Base-by-base conservation (phyloP, 2,329 filamentous ascomycete species). In the Epichloe sibirici region DNA sequence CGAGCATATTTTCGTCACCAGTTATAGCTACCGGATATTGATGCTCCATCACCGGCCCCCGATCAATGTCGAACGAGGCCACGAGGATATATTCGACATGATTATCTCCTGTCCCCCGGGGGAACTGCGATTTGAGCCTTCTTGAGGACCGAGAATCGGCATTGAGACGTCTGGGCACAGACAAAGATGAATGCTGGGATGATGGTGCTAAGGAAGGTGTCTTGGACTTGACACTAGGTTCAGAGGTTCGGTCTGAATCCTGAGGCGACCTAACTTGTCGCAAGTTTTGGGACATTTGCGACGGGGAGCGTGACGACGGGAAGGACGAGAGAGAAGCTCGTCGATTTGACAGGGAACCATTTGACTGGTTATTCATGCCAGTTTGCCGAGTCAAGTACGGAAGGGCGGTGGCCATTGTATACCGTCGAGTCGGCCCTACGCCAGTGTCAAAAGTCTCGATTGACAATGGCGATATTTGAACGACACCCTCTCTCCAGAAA, bases 71-170 rank as follows among this genome's bases (percentile, higher is more conserved):
- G 70, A 98, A 98, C 2, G 90, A 95, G 4, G 93, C 93, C 51
- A 98, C 93, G 51, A 98, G 76, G 51, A 98, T 97, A 65, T 97
- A 98, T 67, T 98, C 93, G 70, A 98, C 93, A 84, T 98, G 93
- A 63, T 93, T 94, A 66, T 97, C 86, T 5, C 75, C 73, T 11
- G 82, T 79, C 53, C 84, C 77, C n/a, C 82, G 76, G 15, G 86
- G 86, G 63, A 90, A 90, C 62, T 90, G 86, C 21, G 86, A 86
- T 53, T 81, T 83, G 63, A 85, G 69, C 63, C 77, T 81, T 60
- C 77, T 76, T 17, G 71, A 68, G 5, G 76, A 74, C 51, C 74
- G 73, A 38, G 73, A 70, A 57, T 75, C 69, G 55, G 75, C 69
- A 64, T 81, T 70, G 64, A 74, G 61, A 66, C 75, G 68, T 58